A percentile compares a stretch with the other conserved stretches of the same genome.
These are phyloP conservation scores for Aphanocladium album DNA, from an alignment of 2,329 filamentous ascomycete species.

Conservation along the genomic window DNA sequence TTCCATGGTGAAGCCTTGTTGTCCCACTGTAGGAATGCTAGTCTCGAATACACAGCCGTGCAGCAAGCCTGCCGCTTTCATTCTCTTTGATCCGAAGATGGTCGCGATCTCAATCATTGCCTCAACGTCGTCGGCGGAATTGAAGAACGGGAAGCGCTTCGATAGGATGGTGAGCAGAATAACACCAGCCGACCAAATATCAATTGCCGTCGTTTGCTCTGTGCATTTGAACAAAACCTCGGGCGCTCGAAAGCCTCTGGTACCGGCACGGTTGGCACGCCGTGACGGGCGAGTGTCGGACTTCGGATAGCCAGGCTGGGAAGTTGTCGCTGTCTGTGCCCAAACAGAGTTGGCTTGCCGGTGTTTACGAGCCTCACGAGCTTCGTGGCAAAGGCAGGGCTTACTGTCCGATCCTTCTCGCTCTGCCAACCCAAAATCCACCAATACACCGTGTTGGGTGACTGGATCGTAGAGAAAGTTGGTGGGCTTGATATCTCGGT, in stretches of 20 bases:
- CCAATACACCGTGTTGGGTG: constrained; percentile 77
- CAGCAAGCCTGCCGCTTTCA: constrained; percentile 75
- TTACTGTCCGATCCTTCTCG: constrained; percentile 70
- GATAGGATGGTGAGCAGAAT: constrained; percentile 93
- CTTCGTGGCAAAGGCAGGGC: constrained; percentile 75
- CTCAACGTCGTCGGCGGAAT: constrained; percentile 96
- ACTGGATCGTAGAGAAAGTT: constrained; percentile 91
- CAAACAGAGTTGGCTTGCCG: constrained; percentile 54
- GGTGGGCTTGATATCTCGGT: constrained; percentile 95
- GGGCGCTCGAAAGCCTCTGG: constrained; percentile 89
- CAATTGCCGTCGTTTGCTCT: constrained; percentile 86
- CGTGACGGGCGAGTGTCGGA: constrained; percentile 82
- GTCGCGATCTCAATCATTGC: constrained; percentile 96
- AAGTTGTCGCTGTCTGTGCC: constrained; percentile 43
- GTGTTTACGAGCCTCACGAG: constrained; percentile 56
- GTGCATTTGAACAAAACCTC: constrained; percentile 98
- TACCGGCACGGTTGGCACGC: constrained; percentile 90
- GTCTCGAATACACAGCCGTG: constrained; percentile 93
- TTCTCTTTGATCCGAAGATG: constrained; percentile 80
- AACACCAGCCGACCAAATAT: constrained; percentile 97
- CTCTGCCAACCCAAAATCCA: constrained; percentile 98
- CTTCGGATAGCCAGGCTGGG: constrained; percentile 73
- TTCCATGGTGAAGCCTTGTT: constrained; percentile 79
- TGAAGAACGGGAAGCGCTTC: constrained; percentile 95
- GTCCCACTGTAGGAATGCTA: constrained; percentile 83